Percentiles rank a stretch among this genome's conserved stretches.
Evolutionary conservation across 2,329 filamentous ascomycete genomes (phyloP).

Genomic region (Trichoderma pleuroti): DNA sequence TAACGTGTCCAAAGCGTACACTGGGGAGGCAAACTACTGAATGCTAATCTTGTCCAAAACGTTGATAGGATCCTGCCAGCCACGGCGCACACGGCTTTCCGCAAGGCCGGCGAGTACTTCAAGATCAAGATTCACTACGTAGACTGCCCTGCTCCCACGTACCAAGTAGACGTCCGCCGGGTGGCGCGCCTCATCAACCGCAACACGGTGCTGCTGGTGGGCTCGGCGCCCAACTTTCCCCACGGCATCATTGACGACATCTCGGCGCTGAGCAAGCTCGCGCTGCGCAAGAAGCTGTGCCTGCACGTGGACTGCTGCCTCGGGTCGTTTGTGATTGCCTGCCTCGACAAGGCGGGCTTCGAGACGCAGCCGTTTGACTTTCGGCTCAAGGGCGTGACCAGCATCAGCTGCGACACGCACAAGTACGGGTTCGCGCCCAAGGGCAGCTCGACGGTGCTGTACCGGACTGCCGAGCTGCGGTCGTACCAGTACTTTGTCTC

Average conservation of each 20-base stretch:
- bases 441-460: slow-evolving; percentile 89
- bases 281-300: slow-evolving; percentile 72
- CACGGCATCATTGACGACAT: slow-evolving; percentile 99
- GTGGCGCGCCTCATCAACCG: slow-evolving; percentile 85
- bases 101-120: slow-evolving; percentile 93
- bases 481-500: slow-evolving; percentile 96
- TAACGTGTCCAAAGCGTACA: background rate
- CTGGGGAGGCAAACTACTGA: background rate
- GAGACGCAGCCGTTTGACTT: slow-evolving; percentile 89
- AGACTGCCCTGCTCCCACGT: slow-evolving; percentile 75
- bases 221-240: slow-evolving; percentile 94
- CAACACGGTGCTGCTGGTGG: slow-evolving; percentile 91
- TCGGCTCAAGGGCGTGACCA: slow-evolving; percentile 87
- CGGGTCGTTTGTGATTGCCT: slow-evolving; percentile 89
- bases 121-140: slow-evolving; percentile 93
- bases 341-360: slow-evolving; percentile 90
- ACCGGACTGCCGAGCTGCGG: slow-evolving; percentile 74
- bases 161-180: slow-evolving; percentile 76
- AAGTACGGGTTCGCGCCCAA: slow-evolving; percentile 99
- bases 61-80: slow-evolving; percentile 78
- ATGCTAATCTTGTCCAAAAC: background rate
- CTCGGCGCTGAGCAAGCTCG: slow-evolving; percentile 75
- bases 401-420: slow-evolving; percentile 95
- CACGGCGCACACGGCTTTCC: slow-evolving; percentile 93
- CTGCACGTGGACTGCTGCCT: slow-evolving; percentile 98